Base-by-base conservation (phyloP, 169 alveolate genomes). In the Babesia bigemina region DNA sequence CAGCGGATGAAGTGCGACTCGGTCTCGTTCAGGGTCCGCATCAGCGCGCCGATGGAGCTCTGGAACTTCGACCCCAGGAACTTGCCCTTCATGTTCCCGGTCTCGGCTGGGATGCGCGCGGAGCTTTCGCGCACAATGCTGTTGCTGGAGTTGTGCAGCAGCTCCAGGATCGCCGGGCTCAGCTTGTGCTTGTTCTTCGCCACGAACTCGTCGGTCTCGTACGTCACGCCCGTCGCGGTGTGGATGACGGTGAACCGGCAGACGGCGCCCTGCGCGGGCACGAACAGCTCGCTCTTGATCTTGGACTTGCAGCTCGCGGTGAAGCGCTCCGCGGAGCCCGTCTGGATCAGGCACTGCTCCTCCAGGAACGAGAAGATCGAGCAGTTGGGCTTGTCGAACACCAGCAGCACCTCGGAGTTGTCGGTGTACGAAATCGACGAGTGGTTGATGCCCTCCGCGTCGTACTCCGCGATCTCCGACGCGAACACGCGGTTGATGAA, bases 401-500 rank as follows among this genome's bases (percentile, higher is more conserved):
- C 72, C 4, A 63, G 73, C 29, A 90, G 84, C 26, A 90, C 89
- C 70, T 60, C 78, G 39, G 92, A 86, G 49, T 90, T 90, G 70
- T 90, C 94, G 47, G 85, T 83, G 71, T 84, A 90, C 12, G 36
- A 56, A 13, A 90, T 78, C 24, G 78, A 74, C 33, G 85, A 67
- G 21, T 50, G 70, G 66, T 83, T 83, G 33, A 83, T 75, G 11
- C 84, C 84, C 70, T 83, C 86, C 16, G 63, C 86, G 45, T 82
- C 88, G 61, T 94, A 88, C 87, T 93, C 95, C 39, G 93, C 81
- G 62, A 95, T 86, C 62, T 95, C 98, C 63, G 96, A 94, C 69
- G 94, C 95, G 74, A 96, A 95, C n/a, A 94, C 95, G 44, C 95
- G 93, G 61, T 92, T 88, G 36, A 96, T 96, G 83, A 95, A 96